Percentiles rank a stretch among this genome's conserved stretches.
Evolutionary conservation across 1,139 yeast species (phyloP).

Genomic region (Saccharomyces hybrid): DNA sequence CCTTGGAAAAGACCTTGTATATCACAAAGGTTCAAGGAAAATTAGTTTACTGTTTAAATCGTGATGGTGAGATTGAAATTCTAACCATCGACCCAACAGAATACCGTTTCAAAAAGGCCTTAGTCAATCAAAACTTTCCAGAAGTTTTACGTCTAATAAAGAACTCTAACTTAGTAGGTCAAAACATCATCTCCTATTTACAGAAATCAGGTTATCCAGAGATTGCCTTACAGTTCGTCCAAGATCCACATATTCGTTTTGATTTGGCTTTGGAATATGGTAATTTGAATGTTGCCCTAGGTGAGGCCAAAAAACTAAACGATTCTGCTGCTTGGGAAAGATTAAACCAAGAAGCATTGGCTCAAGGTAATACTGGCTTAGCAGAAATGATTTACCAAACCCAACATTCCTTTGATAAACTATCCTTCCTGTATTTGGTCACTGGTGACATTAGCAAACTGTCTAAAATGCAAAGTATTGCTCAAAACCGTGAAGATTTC

Average conservation of each 20-base stretch:
- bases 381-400: slow-evolving; percentile 89
- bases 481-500: slow-evolving; percentile 79
- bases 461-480: slow-evolving; percentile 79
- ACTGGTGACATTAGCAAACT: slow-evolving; percentile 76
- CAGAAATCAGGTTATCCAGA: slow-evolving; percentile 96
- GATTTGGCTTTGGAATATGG: slow-evolving; percentile 94
- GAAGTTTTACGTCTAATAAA: slow-evolving; percentile 89
- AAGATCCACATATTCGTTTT: slow-evolving; percentile 92
- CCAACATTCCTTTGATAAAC: slow-evolving; percentile 75
- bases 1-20: slow-evolving; percentile 83
- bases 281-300: slow-evolving; percentile 77
- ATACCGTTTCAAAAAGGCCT: slow-evolving; percentile 89
- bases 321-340: slow-evolving; percentile 68
- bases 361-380: slow-evolving; percentile 80
- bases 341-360: slow-evolving; percentile 77
- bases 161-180: slow-evolving; percentile 89
- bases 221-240: slow-evolving; percentile 88
- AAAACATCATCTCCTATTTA: slow-evolving; percentile 88
- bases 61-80: slow-evolving; percentile 78
- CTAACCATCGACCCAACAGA: slow-evolving; percentile 90
- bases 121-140: slow-evolving; percentile 80
- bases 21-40: slow-evolving; percentile 65
- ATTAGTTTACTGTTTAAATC: slow-evolving; percentile 70
- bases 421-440: slow-evolving; percentile 77
- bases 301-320: slow-evolving; percentile 76